These are phyloP conservation scores for Tarenaya hassleriana DNA, from an alignment of 345 rosid species.

Conservation along the genomic window DNA sequence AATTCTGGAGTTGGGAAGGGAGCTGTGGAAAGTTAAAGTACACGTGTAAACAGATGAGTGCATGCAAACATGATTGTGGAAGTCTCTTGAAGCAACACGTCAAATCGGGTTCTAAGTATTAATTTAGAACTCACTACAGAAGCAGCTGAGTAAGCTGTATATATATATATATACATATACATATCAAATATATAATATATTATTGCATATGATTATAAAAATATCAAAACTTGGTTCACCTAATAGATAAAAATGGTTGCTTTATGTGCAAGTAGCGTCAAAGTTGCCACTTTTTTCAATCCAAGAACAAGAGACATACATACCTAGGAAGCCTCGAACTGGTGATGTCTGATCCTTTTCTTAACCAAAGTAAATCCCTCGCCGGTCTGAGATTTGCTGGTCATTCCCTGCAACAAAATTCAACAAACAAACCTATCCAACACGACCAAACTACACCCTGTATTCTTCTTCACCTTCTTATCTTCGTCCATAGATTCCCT, in stretches of 20 bases:
- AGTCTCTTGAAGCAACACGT: conserved; percentile 45
- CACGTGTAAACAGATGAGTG: conserved; percentile 20
- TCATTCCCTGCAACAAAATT: conserved; percentile 33
- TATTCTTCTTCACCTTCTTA: conserved; percentile 40
- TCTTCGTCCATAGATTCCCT: conserved; percentile 41
- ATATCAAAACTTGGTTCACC: too few relatives aligned
- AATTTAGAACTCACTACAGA: background rate
- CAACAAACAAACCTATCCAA: conserved; percentile 30
- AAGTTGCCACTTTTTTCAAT: too few relatives aligned
- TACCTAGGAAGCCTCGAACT: too few relatives aligned
- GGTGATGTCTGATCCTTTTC: too few relatives aligned
- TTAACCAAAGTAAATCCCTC: too few relatives aligned
- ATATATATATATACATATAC: too few relatives aligned
- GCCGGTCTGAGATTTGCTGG: background rate
- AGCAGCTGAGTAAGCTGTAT: too few relatives aligned
- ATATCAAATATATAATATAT: too few relatives aligned
- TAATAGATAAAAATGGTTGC: too few relatives aligned
- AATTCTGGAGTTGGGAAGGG: conserved; percentile 38
- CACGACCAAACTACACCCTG: conserved; percentile 48
- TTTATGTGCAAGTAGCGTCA: too few relatives aligned
- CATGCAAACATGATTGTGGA: conserved; percentile 30
- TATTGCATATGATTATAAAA: too few relatives aligned
- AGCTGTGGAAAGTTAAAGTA: conserved; percentile 10
- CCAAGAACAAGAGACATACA: too few relatives aligned
- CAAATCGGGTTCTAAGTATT: conserved; percentile 5